Evolutionary conservation across 2,329 filamentous ascomycete species (phyloP), one percentile per base, ranked within the genome.

Genomic region (Colletotrichum higginsianum): DNA sequence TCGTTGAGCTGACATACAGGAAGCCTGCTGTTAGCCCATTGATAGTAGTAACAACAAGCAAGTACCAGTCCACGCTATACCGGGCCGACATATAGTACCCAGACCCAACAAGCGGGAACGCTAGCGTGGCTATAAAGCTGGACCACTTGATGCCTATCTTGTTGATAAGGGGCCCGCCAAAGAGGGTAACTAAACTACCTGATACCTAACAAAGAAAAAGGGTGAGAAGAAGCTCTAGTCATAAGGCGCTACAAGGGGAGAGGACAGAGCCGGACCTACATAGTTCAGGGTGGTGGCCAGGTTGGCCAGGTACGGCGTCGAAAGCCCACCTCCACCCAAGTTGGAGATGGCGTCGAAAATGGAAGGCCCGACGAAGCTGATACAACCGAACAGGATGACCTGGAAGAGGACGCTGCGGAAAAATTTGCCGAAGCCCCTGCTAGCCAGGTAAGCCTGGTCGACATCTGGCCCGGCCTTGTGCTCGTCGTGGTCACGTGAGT

Each of bases 71-170:
- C 47, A 50, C 47, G 47, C 47, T 13, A 15, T 23, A 50, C 21
- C 47, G 47, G 47, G 47, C 21, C 12, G 47, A 50, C 1, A 7
- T 2, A 15, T 50, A 50, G 21, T 50, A 50, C 12, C 47, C 47
- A 9, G 47, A 50, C 12, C 47, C 47, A 8, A 50, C 47, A 13
- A 50, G 47, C 4, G 47, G 47, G 8, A 50, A 50, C 47, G 47
- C 47, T 12, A 50, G 2, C 21, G 47, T 2, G 1, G 47, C 21
- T 2, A 50, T 50, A 3, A 50, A 50, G 21, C 47, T 50, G 0
- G 47, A 50, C 47, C 47, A 50, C 47, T 50, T 50, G 4, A 50
- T 50, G 12, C 47, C 47, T 23, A 50, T 26, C 47, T 50, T 50
- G 15, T 50, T 50, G 47, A 50, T 50, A 2, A 50, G 21, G 47